Evolutionary conservation across 2,329 filamentous ascomycete species (phyloP).

Genomic region (Cercospora sp.): DNA sequence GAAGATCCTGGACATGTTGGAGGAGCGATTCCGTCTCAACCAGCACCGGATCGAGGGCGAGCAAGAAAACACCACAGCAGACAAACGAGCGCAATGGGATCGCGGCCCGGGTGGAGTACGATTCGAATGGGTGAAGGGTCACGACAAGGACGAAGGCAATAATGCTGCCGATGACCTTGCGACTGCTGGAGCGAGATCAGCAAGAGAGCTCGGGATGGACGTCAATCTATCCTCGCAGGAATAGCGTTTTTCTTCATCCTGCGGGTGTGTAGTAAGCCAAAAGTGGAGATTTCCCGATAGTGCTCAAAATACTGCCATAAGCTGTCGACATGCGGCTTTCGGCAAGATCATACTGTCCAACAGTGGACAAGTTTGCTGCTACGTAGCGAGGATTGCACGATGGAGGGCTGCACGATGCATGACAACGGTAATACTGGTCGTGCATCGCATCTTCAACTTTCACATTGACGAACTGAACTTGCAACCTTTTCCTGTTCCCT

Average conservation of each 20-base stretch:
- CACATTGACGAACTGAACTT: not conserved
- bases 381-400: too few species aligned
- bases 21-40: slow-evolving; percentile 50
- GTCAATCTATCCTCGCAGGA: slow-evolving; percentile 9
- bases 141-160: slow-evolving; percentile 72
- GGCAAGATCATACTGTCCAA: not conserved
- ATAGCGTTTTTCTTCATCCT: not conserved
- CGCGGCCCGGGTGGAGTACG: slow-evolving; percentile 42
- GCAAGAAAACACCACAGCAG: slow-evolving; percentile 12
- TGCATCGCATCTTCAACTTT: not conserved
- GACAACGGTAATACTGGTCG: not conserved
- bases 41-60: slow-evolving; percentile 29
- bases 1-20: slow-evolving; percentile 68
- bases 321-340: not conserved
- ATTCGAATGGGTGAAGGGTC: slow-evolving; percentile 90
- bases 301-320: too few species aligned
- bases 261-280: not conserved
- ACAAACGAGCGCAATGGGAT: slow-evolving; percentile 35
- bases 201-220: slow-evolving; percentile 31
- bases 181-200: slow-evolving; percentile 60
- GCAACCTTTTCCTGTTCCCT: not conserved
- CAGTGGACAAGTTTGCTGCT: not conserved
- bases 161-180: slow-evolving; percentile 77
- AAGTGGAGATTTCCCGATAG: too few species aligned
- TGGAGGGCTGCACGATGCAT: not conserved